Evolutionary conservation across 75 land plant species (phyloP).

Genomic region (Sequoiadendron giganteum): DNA sequence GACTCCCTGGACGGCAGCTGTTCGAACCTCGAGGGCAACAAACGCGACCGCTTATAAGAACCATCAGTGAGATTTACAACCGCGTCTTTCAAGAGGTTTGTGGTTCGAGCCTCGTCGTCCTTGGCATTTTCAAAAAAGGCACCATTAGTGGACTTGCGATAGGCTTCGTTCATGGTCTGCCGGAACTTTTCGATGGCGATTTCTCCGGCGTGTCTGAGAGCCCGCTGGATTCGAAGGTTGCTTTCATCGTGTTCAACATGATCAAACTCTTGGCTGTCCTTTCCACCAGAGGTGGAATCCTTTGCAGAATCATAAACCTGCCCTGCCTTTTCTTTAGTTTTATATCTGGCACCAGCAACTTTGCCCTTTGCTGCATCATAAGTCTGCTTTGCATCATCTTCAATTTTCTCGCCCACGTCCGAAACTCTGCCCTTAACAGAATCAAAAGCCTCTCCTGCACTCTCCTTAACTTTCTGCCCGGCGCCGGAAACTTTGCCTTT

Average conservation of each 20-base stretch:
- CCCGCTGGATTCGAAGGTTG: not conserved
- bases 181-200: not conserved
- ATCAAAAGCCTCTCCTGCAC: not conserved
- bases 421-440: not conserved
- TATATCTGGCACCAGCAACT: not conserved
- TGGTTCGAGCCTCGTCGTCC: not conserved
- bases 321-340: not conserved
- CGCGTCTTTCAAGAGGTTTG: not conserved
- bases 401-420: not conserved
- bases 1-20: slow-evolving; percentile 14
- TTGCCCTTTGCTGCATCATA: not conserved
- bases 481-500: not conserved
- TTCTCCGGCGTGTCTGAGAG: not conserved
- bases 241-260: not conserved
- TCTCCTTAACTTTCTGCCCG: not conserved
- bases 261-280: not conserved
- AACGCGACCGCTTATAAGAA: not conserved
- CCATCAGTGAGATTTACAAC: not conserved
- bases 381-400: not conserved
- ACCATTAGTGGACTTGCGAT: not conserved
- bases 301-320: not conserved
- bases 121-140: not conserved
- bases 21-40: not conserved
- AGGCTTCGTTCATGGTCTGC: slow-evolving; percentile 3
- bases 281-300: not conserved